Base-by-base conservation (phyloP, 257 asterid species). In the Solanum dulcamara region DNA sequence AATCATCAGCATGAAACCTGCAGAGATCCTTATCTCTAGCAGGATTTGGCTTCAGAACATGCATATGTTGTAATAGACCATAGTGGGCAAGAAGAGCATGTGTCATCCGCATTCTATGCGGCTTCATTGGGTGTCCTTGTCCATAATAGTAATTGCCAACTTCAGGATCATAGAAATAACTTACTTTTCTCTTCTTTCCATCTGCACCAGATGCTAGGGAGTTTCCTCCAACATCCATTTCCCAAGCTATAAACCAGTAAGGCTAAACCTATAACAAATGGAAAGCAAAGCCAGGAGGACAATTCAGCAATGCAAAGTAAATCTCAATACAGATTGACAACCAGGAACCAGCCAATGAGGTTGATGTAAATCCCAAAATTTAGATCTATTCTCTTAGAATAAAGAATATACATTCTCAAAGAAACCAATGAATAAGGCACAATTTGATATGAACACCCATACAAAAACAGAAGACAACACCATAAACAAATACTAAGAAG, bases 71-170 rank as follows among this genome's bases (percentile, higher is more conserved):
- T 66, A 85, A 86, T 68, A 89, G 79, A 26, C 87, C 86, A 81
- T 89, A 89, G 82, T 89, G 88, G 7, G 84, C 87, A 67, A 88
- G 87, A 44, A 89, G 92, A 80, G 87, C 68, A 84, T 88, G 90
- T 40, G 90, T 86, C 89, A 90, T 90, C 11, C 87, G 80, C 22
- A 88, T 86, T 55, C 92, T 77, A 86, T 89, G 90, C 4, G 92
- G 89, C 89, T 88, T 89, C 90, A 89, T 89, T 14, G 90, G 92
- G 86, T 89, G 92, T 42, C 90, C 90, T 70, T 86, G 90, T 44
- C 92, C 92, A 85, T 89, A 88, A 83, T 89, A 89, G 71, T 89
- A 86, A 71, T 88, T 87, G 38, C 90, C 92, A 46, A 88, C 89
- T 79, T 85, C 86, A 13, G 92, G 90, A 55, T 89, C 89, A 68